Base-by-base conservation (phyloP, 345 rosid genomes). In the Orychophragmus violaceus region DNA sequence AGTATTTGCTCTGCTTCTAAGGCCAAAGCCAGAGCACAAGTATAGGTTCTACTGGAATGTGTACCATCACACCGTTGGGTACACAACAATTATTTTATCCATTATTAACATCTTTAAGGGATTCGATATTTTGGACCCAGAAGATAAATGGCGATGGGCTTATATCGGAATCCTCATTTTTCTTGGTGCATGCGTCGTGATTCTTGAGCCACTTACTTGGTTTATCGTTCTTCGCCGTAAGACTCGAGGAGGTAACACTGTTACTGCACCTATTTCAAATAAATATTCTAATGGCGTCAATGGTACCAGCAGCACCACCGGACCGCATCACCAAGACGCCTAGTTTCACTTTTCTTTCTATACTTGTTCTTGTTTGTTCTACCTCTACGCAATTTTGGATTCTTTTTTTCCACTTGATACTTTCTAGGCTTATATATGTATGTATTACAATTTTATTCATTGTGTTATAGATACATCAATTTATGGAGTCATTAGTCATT, bases 11-110 rank as follows among this genome's bases (percentile, higher is more conserved):
- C 57, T 93, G 66, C 87, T 93, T 51, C 57, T 88, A 69, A 85
- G 96, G 81, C 98, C 97, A 11, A 93, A 87, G 79, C 84, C 82
- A 36, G 91, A 93, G 35, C 85, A 93, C 87, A 93, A 90, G 36
- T 88, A 79, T 72, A 82, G 98, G 59, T 1, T 77, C 8, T 90
- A 83, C 62, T 93, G 98, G 98, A 93, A 90, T 77, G 70, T 88
- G 27, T 93, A 93, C 81, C 98, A 93, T 75, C 91, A 87, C 63
- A 18, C 77, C 2, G 72, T 87, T 0, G 98, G 98, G 3, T 90
- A 93, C 71, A 39, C 90, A 0, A 79, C 80, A 36, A 82, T 93
- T n/a, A 12, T 49, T 36, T 62, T 90, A 45, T 77, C 88, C 78
- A 85, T 93, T 55, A 6, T 68, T 49, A 90, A 93, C 51, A 75